Base-by-base conservation (phyloP, 768 basidiomycete genomes). In the Mycena pura region DNA sequence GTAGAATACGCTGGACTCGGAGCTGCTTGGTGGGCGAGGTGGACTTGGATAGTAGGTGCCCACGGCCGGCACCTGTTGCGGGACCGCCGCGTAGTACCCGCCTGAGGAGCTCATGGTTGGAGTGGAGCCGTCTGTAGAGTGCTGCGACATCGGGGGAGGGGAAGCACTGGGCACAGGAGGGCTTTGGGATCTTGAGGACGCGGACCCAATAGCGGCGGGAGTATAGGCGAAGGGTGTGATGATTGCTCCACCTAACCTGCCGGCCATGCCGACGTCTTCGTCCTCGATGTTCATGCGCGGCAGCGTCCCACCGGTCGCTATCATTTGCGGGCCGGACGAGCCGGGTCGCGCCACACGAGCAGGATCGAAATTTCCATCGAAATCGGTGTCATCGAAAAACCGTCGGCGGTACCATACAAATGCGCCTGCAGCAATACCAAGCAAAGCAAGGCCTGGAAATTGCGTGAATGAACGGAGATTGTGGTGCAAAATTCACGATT, bases 401-500 rank as follows among this genome's bases (percentile, higher is more conserved):
- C 58, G 53, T 21, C 64, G 56, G 41, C 60, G 64, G 9, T 51
- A 38, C 60, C 60, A 66, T 2, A 66, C 10, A 1, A 62, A 46
- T 15, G n/a, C 52, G 5, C 47, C 64, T 11, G 27, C 64, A 15
- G 58, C 6, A 10, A 58, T 15, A 25, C 27, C 52, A 1, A 66
- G 25, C 9, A 74, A 70, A 48, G 76, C 10, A 15, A 78, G 29
- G 38, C 70, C 50, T 57, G 74, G 8, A 21, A 29, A 68, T 27
- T 75, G 0, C 11, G 69, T 51, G 13, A 56, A 70, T 9, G 69
- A 3, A 71, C 2, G 9, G 15, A 36, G 6, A 13, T 5, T 14
- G 19, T 28, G 3, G 15, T 1, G 2, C 24, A 1, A 2, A 6
- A 14, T 15, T 6, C 10, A 34, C 24, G 13, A 13, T 53, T 63